phyloP scores from a whole-genome alignment of 2,329 filamentous ascomycete species.

The Apiospora kogelbergensis region DNA sequence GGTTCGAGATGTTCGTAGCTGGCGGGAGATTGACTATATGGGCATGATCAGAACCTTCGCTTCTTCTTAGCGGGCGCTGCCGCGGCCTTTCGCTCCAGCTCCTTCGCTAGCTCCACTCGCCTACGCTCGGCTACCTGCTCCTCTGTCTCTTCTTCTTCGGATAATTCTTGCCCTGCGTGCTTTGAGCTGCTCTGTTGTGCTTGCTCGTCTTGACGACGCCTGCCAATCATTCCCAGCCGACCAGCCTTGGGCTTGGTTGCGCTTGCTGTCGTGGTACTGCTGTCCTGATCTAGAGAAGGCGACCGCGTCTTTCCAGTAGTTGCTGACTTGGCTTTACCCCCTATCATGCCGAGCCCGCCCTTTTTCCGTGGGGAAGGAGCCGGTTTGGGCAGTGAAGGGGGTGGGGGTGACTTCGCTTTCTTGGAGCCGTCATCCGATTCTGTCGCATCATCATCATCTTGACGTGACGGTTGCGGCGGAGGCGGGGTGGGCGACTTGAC shows the following conservation, averaged over 20 bases:
- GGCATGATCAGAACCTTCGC: slow-evolving; percentile 46
- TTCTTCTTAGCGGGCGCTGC: slow-evolving; percentile 56
- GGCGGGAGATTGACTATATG: not conserved
- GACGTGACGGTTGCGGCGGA: slow-evolving; percentile 13
- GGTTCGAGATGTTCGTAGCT: not conserved
- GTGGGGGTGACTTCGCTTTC: slow-evolving; percentile 6
- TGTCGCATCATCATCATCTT: slow-evolving; percentile 16
- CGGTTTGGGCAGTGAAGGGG: not conserved
- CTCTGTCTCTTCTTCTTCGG: slow-evolving; percentile 25
- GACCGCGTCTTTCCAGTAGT: slow-evolving; percentile 10
- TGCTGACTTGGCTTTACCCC: slow-evolving; percentile 9
- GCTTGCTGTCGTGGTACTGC: slow-evolving; percentile 13
- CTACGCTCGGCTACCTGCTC: slow-evolving; percentile 46
- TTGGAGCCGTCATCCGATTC: slow-evolving; percentile 12
- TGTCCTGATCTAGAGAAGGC: slow-evolving; percentile 18
- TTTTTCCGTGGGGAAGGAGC: not conserved
- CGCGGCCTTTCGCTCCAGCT: slow-evolving; percentile 49
- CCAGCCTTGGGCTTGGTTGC: not conserved
- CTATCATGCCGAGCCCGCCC: slow-evolving; percentile 14
- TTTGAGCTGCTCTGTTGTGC: slow-evolving; percentile 6
- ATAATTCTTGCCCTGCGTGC: not conserved
- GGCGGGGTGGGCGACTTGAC: slow-evolving; percentile 1
- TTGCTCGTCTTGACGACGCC: slow-evolving; percentile 5
- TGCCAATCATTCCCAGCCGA: slow-evolving; percentile 26
- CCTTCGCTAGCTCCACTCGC: slow-evolving; percentile 50